Base-by-base conservation (phyloP, 495 filamentous ascomycete species). In the Neohortaea acidophila region DNA sequence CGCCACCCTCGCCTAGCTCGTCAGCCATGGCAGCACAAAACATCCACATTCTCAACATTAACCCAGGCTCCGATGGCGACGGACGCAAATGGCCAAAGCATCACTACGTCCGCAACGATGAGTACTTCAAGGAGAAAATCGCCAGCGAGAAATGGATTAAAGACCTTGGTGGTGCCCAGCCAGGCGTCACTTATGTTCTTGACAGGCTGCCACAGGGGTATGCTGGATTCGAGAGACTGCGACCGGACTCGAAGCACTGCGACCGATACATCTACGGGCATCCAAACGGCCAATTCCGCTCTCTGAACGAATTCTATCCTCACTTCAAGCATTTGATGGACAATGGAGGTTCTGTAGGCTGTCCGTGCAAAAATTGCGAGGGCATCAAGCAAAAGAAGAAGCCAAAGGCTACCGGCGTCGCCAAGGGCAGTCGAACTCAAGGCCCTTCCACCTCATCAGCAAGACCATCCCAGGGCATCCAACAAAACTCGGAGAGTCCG, bases 301-400 rank as follows among this genome's bases (percentile, higher is more conserved):
- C 72, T 0, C 59, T 65, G 0, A 53, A 57, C 4, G 51, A 62
- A 4, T 77, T 77, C 52, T 72, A 64, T 21, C 64, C 65, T 0
- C 74, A 79, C 43, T 77, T 77, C 52, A 56, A 54, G 32, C 61
- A 62, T 55, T 48, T 77, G 18, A 72, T 75, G 66, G 64, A 60
- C 5, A 56, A 67, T 37, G 54, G 48, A 1, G 45, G 43, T 18
- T 54, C 33, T 66, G 63, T 53, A 27, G 52, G 24, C 43, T 64
- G 45, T 66, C 31, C 38, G 2, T 63, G 59, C 32, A 57, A 54
- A 14, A 45, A 61, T 4, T 63, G 59, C 33, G 43, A 28, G 25
- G 48, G 40, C 11, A 15, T 34, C 11, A 36, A 29, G n/a, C 8
- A n/a, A 7, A 27, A 27, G 24, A 27, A 27, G 24, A 29, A n/a